Evolutionary conservation across 371 early-diverging fungal genomes (phyloP), one percentile per base, ranked within the genome.

Genomic region (Actinomortierella wolfii): DNA sequence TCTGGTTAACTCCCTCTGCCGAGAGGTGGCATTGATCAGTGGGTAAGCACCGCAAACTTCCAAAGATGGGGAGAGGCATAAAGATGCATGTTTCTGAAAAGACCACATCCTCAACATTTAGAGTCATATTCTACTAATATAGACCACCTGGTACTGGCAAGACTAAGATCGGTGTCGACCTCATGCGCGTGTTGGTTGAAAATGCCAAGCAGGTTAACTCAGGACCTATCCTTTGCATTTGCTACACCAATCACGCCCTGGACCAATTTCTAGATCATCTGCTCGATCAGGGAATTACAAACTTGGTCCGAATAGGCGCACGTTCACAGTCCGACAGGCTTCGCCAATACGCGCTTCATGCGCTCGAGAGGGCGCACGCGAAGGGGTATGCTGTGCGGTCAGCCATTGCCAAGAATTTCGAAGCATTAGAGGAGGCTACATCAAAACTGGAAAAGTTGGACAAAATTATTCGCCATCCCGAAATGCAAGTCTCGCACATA

Each of bases 81-180:
- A n/a, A n/a, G n/a, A n/a, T n/a, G n/a, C n/a, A n/a, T n/a, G n/a
- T n/a, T n/a, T n/a, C n/a, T n/a, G n/a, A n/a, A n/a, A n/a, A n/a
- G n/a, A n/a, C n/a, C n/a, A n/a, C n/a, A n/a, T 29, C 17, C n/a
- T 28, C 1, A 25, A 25, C 29, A 55, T 5, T 26, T 17, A 5
- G 7, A 55, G 11, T 18, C 25, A 25, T 15, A n/a, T 14, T 56
- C 3, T 11, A 13, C 20, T 39, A 40, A n/a, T 13, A 28, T 53
- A 67, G 77, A n/a, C 81, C 81, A 15, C 80, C 79, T 13, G 80
- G 81, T 2, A 79, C 79, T 8, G 80, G 81, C 6, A 81, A 81
- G 51, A 59, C 76, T 0, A 74, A 59, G 43, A 56, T 76, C 23
- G 81, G 79, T 14, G 76, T 78, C 20, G 64, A 77, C 60, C 54